Conservation (phyloP, 2,329 filamentous ascomycete species). For the Aspergillus awamori region DNA sequence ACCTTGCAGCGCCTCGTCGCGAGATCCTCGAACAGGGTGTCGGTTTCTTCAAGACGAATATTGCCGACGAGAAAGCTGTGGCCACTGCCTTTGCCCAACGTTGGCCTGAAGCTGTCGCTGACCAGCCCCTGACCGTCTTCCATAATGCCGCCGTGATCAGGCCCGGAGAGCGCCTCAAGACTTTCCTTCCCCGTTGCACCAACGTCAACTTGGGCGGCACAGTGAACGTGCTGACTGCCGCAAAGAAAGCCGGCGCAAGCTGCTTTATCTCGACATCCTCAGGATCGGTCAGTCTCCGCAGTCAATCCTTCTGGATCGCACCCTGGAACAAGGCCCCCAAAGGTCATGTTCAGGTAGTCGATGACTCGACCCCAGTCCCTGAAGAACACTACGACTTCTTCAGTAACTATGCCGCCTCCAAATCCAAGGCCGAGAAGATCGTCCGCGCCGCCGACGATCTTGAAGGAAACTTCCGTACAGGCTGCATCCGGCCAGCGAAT, state of each 20-base stretch:
- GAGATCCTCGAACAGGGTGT: conserved; percentile 50
- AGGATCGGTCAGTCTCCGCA: conserved; percentile 49
- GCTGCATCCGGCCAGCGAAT: conserved; percentile 58
- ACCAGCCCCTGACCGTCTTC: conserved; percentile 58
- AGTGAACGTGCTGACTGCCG: conserved; percentile 52
- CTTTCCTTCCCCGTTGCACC: conserved; percentile 50
- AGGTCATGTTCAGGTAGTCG: conserved; percentile 50
- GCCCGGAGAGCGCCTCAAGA: conserved; percentile 51
- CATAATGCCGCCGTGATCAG: conserved; percentile 61
- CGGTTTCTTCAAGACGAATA: conserved; percentile 53
- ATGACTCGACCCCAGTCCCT: conserved; percentile 47
- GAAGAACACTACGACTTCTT: conserved; percentile 49
- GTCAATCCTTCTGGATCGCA: conserved; percentile 48
- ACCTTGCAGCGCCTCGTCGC: conserved; percentile 51
- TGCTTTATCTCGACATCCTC: conserved; percentile 60
- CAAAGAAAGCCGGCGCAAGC: conserved; percentile 51
- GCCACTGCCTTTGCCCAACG: conserved; percentile 50
- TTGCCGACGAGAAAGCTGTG: conserved; percentile 51
- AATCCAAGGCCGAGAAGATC: conserved; percentile 56
- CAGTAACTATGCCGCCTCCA: conserved; percentile 54
- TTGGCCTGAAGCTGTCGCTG: conserved; percentile 49
- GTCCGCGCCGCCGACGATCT: conserved; percentile 50
- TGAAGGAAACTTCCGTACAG: conserved; percentile 52
- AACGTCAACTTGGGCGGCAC: conserved; percentile 58
- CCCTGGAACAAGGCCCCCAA: conserved; percentile 49